Evolutionary conservation across 2,329 filamentous ascomycete species (phyloP), one percentile per base, ranked within the genome.

Genomic region (Stromatinia cepivora): DNA sequence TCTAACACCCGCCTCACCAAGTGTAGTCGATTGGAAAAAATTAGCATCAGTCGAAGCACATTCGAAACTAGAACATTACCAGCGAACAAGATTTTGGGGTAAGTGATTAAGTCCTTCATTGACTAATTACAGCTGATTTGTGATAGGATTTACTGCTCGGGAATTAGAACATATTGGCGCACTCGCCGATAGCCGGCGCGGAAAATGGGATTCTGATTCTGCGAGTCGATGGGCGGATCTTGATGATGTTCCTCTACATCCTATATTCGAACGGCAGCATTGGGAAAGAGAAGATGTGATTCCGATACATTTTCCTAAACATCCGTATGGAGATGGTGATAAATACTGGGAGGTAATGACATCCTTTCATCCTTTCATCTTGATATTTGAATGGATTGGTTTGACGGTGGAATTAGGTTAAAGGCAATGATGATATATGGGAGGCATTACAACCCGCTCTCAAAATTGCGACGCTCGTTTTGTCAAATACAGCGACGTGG

Each of bases 361-460:
- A 3, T 10, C 15, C 4, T 15, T 4, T 34, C 10, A 6, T n/a
- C n/a, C n/a, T n/a, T n/a, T n/a, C n/a, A n/a, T n/a, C n/a, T n/a
- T n/a, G n/a, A n/a, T n/a, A 4, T 6, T 25, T 34, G 28, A n/a
- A 48, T 13, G 6, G 22, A 48, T 15, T 13, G 28, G 13, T 48
- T 36, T 62, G 28, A 62, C 58, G 9, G 20, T 48, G 11, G 28
- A 34, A 48, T 6, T 62, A 62, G 42, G 31, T 62, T 11, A 62
- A 62, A 62, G 42, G 58, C 3, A 62, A 48, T 6, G 42, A 62
- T 7, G 42, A 62, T 25, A 62, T 48, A 48, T 62, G 58, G 42
- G 58, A 62, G 28, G 58, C 42, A 48, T 2, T 62, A 36, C 58
- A 62, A 17, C 20, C 58, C 15, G 58, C 42, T 11, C 11, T 62